Base-by-base conservation (phyloP, 352 stramenopile species). In the Hyphochytrium catenoides region DNA sequence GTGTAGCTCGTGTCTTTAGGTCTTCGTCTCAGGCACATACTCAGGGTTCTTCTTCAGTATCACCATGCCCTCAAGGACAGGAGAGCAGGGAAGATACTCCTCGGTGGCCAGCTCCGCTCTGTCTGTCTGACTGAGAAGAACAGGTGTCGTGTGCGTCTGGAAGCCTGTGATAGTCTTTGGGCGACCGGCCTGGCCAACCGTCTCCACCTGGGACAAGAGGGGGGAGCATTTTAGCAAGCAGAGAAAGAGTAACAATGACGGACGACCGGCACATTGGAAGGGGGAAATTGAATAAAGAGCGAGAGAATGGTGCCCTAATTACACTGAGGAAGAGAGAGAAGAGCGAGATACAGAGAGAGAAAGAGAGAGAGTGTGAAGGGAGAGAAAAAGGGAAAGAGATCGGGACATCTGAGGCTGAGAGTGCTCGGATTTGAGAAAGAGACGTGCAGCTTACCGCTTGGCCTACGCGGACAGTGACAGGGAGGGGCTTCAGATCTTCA, bases 151-250 rank as follows among this genome's bases (percentile, higher is more conserved):
- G 59, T 99, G 92, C 28, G 90, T 98, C 54, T 99, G 92, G 59
- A 99, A 99, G 36, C 92, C 92, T 34, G 92, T 98, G 44, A 99
- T 98, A 31, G 87, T 94, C 65, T 98, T 98, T 9, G 91, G 91
- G 23, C 91, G 87, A 53, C 92, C 92, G 6, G 92, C 91, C 65
- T 98, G 90, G 4, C 91, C 92, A 23, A 99, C 92, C 35, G 92
- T 98, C 47, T 99, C 92, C 25, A 98, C 65, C 69, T 82, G 32
- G 7, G 47, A 12, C 39, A 37, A 30, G 30, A 15, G 43, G 52
- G 14, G 52, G 50, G 26, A 43, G 12, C 2, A 27, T 14, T 28
- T 23, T 3, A 24, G 23, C 28, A 34, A 28, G 8, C 22, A 8
- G 6, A 18, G 14, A 40, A 15, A 43, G 6, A 23, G 19, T 18